Percentiles rank a stretch among this genome's conserved stretches.
phyloP scores from a whole-genome alignment of 73 alveolate species.

The Halteria grandinella region DNA sequence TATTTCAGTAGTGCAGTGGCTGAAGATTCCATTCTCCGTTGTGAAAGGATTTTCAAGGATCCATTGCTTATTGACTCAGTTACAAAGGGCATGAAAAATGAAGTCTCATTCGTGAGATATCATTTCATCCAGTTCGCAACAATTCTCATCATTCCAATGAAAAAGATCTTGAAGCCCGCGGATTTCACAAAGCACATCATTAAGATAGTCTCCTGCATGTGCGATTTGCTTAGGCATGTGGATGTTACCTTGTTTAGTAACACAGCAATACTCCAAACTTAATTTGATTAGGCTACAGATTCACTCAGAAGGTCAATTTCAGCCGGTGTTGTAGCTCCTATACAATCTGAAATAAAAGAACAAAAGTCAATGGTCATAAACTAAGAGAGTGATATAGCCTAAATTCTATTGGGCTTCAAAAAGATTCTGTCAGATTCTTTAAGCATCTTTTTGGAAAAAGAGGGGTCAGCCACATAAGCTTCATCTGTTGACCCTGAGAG shows the following conservation, averaged over 20 bases:
- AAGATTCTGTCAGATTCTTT: constrained; percentile 50
- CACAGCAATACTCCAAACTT: constrained; percentile 6
- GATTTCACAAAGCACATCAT: constrained; percentile 49
- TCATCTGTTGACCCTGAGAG: too few species aligned
- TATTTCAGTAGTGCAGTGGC: too few species aligned
- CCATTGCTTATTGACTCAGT: constrained; percentile 74
- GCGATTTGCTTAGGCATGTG: constrained; percentile 49
- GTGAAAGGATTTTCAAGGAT: constrained; percentile 72
- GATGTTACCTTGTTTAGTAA: constrained; percentile 50
- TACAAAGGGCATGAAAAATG: constrained; percentile 82
- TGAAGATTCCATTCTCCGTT: constrained; percentile 66
- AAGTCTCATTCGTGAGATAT: constrained; percentile 82
- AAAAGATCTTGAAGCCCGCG: constrained; percentile 54
- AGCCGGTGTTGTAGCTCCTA: background rate
- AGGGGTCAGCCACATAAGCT: too few species aligned
- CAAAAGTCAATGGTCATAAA: constrained; percentile 21
- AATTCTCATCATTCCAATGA: constrained; percentile 75
- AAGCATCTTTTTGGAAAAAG: too few species aligned
- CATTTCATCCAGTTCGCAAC: constrained; percentile 83
- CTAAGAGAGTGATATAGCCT: constrained; percentile 58
- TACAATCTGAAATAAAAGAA: background rate
- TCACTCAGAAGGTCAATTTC: too few species aligned
- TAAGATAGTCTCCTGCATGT: constrained; percentile 48
- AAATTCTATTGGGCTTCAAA: constrained; percentile 48
- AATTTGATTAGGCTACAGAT: too few species aligned